Conservation (phyloP, 1,284 basidiomycete species). For the Cutaneotrichosporon cavernicola region DNA sequence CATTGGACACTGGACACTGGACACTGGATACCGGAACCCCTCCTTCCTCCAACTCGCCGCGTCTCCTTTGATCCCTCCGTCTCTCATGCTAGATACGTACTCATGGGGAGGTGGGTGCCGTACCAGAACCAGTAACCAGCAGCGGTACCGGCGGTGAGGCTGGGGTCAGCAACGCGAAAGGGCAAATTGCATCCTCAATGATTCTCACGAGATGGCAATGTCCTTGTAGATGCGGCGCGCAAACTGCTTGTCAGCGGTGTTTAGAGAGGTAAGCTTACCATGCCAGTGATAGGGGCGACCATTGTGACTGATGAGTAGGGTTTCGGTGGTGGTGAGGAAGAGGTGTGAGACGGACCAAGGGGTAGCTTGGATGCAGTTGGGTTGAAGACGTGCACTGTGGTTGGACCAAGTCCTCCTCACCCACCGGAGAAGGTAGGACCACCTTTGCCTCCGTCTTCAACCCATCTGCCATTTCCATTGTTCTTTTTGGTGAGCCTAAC, state of each 20-base stretch:
- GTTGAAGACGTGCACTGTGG: conserved; percentile 9
- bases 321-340: conserved; percentile 17
- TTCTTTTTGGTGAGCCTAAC: background rate
- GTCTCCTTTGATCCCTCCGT: background rate
- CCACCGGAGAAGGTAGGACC: background rate
- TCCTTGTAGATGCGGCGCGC: conserved; percentile 20
- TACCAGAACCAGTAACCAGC: conserved; percentile 29
- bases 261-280: conserved; percentile 13
- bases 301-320: conserved; percentile 17
- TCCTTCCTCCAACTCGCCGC: background rate
- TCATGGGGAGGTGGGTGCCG: conserved; percentile 23
- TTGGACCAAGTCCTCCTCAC: conserved; percentile 9
- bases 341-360: background rate
- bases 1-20: background rate
- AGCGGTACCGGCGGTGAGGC: conserved; percentile 20
- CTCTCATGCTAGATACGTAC: conserved; percentile 16
- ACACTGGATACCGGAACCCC: background rate
- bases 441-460: background rate
- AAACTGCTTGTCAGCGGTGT: conserved; percentile 19
- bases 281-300: conserved; percentile 27
- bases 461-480: background rate
- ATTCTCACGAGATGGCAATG: conserved; percentile 17
- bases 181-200: background rate
- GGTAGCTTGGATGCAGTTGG: background rate
- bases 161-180: conserved; percentile 11